phyloP scores from a whole-genome alignment of 768 basidiomycete genomes.

The Lactarius evosmus region DNA sequence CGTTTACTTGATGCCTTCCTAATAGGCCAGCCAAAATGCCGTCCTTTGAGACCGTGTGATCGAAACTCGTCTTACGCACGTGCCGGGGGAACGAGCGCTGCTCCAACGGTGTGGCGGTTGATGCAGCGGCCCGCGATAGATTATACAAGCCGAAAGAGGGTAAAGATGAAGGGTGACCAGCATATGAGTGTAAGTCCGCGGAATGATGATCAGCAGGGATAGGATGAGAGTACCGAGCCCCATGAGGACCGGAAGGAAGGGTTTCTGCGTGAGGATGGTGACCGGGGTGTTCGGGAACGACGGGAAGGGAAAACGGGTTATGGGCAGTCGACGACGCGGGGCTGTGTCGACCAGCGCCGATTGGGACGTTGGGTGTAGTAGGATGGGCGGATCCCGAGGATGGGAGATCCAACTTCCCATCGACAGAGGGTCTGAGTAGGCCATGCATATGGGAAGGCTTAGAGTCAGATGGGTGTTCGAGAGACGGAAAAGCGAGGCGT shows the following conservation, averaged over 20 bases:
- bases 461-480: constrained; percentile 26
- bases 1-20: constrained; percentile 79
- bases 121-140: constrained; percentile 39
- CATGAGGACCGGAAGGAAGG: constrained; percentile 5
- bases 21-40: constrained; percentile 54
- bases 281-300: constrained; percentile 24
- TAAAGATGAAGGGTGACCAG: constrained; percentile 61
- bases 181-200: constrained; percentile 12
- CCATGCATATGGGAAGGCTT: constrained; percentile 45
- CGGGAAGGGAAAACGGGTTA: constrained; percentile 22
- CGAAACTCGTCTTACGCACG: constrained; percentile 92
- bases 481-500: constrained; percentile 28
- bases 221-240: constrained; percentile 22
- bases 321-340: constrained; percentile 33
- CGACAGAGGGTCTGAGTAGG: constrained; percentile 34
- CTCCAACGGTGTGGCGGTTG: constrained; percentile 35
- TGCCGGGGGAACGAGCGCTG: constrained; percentile 71
- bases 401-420: constrained; percentile 29
- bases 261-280: constrained; percentile 13
- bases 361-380: constrained; percentile 33
- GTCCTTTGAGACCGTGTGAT: constrained; percentile 80
- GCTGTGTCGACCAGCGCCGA: constrained; percentile 33
- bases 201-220: constrained; percentile 12
- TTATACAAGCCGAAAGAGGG: constrained; percentile 70
- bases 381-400: constrained; percentile 22